Evolutionary conservation across 225 moss, liverwort and hornwort genomes (phyloP).

Genomic region (Asterella californica): DNA sequence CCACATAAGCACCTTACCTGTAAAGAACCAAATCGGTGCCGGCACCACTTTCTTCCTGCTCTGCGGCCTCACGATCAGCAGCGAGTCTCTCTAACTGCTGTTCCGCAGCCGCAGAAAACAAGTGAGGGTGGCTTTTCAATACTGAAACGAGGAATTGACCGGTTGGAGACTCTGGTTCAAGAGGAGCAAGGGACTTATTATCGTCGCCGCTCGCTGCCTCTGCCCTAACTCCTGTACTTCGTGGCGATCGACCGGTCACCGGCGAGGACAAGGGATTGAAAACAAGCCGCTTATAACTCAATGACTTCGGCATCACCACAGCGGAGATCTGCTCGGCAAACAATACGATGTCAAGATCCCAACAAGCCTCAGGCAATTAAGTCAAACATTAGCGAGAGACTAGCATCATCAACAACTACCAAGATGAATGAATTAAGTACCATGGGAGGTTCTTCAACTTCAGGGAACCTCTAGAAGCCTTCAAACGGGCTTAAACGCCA

Average conservation of each 20-base stretch:
- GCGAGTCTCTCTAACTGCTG: conserved; percentile 48
- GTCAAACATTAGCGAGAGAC: no score
- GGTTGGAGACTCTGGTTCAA: conserved; percentile 41
- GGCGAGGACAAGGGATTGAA: not conserved
- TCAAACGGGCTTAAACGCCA: no score
- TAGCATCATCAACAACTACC: not conserved
- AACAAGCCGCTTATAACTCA: not conserved
- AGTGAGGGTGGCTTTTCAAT: conserved; percentile 44
- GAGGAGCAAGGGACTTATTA: conserved; percentile 34
- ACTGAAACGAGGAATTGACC: conserved; percentile 49
- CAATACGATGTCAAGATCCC: no score
- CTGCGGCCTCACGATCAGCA: conserved; percentile 39
- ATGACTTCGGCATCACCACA: not conserved
- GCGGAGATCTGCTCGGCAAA: conserved; percentile 14
- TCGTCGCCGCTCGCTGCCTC: conserved; percentile 15
- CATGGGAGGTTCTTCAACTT: not conserved
- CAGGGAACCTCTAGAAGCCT: not conserved
- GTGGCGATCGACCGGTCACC: not conserved
- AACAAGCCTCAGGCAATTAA: no score
- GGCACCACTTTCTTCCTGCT: conserved; percentile 10
- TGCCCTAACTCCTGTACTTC: conserved; percentile 11
- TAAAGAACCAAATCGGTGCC: conserved; percentile 46
- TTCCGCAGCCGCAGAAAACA: conserved; percentile 45
- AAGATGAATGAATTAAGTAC: not conserved
- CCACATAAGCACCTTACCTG: conserved; percentile 23